Percentiles rank a stretch among this genome's conserved stretches.
These are phyloP conservation scores for Clathrus columnatus DNA, from an alignment of 768 basidiomycete species.

Conservation along the genomic window DNA sequence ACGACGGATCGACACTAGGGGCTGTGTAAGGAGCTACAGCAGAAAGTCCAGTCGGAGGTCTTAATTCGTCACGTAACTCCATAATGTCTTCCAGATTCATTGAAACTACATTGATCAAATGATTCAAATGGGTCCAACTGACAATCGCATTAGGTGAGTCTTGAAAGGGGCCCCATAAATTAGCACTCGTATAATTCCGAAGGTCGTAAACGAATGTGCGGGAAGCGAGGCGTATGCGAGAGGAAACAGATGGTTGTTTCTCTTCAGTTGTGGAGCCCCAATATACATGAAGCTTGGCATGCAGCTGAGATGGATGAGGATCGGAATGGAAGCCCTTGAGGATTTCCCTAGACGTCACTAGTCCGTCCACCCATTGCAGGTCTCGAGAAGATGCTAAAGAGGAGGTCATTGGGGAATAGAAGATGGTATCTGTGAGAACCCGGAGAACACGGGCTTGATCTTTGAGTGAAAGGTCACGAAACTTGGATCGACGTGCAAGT, in stretches of 20 bases:
- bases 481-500: conserved; percentile 16
- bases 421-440: conserved; percentile 10
- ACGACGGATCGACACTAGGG: conserved; percentile 27
- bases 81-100: conserved; percentile 41
- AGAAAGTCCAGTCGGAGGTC: conserved; percentile 44
- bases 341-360: conserved; percentile 1
- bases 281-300: conserved; percentile 40
- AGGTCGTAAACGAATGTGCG: conserved; percentile 59
- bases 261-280: conserved; percentile 36
- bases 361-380: neutral
- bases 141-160: conserved; percentile 23
- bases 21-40: conserved; percentile 48
- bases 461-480: neutral
- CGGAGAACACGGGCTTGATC: neutral
- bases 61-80: conserved; percentile 25
- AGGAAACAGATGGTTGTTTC: conserved; percentile 21
- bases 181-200: conserved; percentile 42
- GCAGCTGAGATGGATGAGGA: conserved; percentile 21
- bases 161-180: conserved; percentile 52
- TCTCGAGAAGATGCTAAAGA: neutral
- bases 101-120: conserved; percentile 45
- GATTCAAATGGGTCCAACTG: conserved; percentile 59
- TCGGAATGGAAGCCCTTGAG: neutral
- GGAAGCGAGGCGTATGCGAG: conserved; percentile 37
- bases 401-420: neutral